phyloP scores from a whole-genome alignment of 1,284 basidiomycete genomes.

The Stereum hirsutum region DNA sequence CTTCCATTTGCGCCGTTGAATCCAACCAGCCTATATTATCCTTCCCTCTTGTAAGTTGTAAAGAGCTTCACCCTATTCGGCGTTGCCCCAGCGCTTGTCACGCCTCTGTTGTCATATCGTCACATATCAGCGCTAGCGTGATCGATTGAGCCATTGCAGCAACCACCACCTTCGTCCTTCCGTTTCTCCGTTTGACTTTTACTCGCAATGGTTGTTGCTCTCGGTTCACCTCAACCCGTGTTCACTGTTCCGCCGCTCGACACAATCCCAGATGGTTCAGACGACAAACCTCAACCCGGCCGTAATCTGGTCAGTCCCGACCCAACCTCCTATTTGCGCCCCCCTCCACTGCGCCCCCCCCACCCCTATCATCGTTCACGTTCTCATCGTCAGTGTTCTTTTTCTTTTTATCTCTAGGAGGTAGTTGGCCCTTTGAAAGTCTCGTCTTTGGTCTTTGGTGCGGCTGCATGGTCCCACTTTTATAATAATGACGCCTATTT shows the following conservation, averaged over 20 bases:
- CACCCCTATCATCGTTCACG: too few relatives aligned
- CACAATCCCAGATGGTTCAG: conserved; percentile 35
- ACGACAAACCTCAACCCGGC: conserved; percentile 41
- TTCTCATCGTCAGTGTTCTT: too few relatives aligned
- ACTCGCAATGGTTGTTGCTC: conserved; percentile 28
- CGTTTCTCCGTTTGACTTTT: background rate
- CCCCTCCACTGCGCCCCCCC: too few relatives aligned
- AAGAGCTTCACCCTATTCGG: too few relatives aligned
- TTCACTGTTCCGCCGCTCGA: conserved; percentile 29
- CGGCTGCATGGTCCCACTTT: conserved; percentile 63
- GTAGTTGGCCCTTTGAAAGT: conserved; percentile 25
- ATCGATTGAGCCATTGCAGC: background rate
- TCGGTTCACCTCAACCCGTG: conserved; percentile 32
- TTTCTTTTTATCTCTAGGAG: conserved; percentile 11
- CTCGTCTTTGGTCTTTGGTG: conserved; percentile 54
- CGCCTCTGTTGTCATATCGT: background rate
- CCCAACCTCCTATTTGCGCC: background rate
- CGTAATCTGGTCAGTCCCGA: conserved; percentile 22
- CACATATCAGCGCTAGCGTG: background rate
- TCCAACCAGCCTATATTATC: too few relatives aligned
- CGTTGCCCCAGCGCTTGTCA: background rate
- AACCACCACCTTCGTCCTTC: background rate
- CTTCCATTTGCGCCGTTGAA: too few relatives aligned
- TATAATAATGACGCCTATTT: conserved; percentile 67
- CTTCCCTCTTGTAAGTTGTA: too few relatives aligned